These are phyloP conservation scores for Elongisporangium prolatum DNA, from an alignment of 352 stramenopile genomes.

Conservation along the genomic window DNA sequence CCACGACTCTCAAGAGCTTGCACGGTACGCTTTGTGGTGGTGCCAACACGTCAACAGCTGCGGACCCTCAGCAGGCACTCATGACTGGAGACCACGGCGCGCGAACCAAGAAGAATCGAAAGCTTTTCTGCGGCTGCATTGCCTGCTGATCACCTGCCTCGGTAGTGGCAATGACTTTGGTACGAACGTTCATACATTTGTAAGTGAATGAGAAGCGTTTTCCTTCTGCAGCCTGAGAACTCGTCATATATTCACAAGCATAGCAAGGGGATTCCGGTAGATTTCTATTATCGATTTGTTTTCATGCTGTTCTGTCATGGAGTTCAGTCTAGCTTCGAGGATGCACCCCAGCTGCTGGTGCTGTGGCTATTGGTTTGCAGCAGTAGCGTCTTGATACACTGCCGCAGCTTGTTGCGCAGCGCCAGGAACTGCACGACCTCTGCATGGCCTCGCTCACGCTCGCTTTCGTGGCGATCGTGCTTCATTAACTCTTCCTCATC, in stretches of 20 bases:
- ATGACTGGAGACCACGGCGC: constrained; percentile 10
- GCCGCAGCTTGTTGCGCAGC: constrained; percentile 33
- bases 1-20: constrained; percentile 79
- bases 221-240: no score
- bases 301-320: no score
- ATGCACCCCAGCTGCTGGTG: constrained; percentile 6
- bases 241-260: no score
- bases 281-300: not conserved
- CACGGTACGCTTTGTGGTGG: constrained; percentile 59
- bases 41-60: constrained; percentile 16
- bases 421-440: constrained; percentile 30
- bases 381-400: constrained; percentile 31
- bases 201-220: no score
- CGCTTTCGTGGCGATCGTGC: constrained; percentile 10
- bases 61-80: constrained; percentile 17
- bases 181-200: not conserved
- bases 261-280: no score
- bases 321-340: constrained; percentile 25
- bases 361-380: constrained; percentile 4
- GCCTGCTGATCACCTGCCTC: constrained; percentile 37
- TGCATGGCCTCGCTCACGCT: constrained; percentile 22
- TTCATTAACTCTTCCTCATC: constrained; percentile 1
- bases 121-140: constrained; percentile 72
- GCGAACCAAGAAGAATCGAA: constrained; percentile 27
- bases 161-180: not conserved